These are phyloP conservation scores for Pichia sp. DNA, from an alignment of 1,139 yeast species.

Conservation along the genomic window DNA sequence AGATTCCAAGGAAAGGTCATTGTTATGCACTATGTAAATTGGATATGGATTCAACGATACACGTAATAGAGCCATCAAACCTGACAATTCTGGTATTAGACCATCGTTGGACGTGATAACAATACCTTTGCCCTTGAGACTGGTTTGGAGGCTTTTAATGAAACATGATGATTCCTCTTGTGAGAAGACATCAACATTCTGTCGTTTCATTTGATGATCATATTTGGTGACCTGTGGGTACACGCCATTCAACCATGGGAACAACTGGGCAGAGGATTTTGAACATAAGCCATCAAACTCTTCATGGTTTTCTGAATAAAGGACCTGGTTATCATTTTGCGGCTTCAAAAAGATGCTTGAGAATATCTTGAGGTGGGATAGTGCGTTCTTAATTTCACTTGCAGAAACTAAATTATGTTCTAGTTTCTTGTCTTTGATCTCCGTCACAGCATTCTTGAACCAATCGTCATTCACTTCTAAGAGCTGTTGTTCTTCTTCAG, in stretches of 20 bases:
- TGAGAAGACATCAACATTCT: constrained; percentile 7
- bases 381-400: constrained; percentile 18
- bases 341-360: constrained; percentile 18
- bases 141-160: constrained; percentile 32
- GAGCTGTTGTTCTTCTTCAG: constrained; percentile 16
- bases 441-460: constrained; percentile 16
- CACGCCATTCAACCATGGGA: constrained; percentile 24
- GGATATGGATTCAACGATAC: constrained; percentile 42
- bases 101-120: constrained; percentile 41
- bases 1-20: constrained; percentile 28
- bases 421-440: constrained; percentile 18
- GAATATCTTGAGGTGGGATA: constrained; percentile 23
- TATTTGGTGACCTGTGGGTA: constrained; percentile 22
- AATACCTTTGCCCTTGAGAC: constrained; percentile 42
- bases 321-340: neutral
- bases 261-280: constrained; percentile 10
- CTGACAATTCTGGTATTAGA: constrained; percentile 39
- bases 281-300: constrained; percentile 4
- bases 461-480: constrained; percentile 20
- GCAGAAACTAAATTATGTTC: constrained; percentile 20
- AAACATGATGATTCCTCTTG: constrained; percentile 27
- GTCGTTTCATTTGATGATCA: constrained; percentile 15
- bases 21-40: constrained; percentile 47
- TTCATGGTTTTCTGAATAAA: neutral
- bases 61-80: constrained; percentile 39